phyloP scores from a whole-genome alignment of 768 basidiomycete genomes.

The Naematelia encephala region DNA sequence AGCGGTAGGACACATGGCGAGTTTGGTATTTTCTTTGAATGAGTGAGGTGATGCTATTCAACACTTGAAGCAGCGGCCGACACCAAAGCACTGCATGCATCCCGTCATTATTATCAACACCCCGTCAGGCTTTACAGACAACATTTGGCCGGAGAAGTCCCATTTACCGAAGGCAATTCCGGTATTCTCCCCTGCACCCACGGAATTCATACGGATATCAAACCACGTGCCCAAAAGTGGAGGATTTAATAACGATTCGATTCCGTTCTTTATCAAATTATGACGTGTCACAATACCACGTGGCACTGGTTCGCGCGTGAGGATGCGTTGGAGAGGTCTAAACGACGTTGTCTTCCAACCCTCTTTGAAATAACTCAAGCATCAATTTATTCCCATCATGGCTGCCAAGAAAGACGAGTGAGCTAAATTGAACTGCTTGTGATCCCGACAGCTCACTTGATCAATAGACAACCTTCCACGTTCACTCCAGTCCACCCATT shows the following conservation, averaged over 20 bases:
- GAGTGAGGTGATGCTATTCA: too few species aligned
- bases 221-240: neutral
- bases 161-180: neutral
- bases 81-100: too few species aligned
- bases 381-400: too few species aligned
- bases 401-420: neutral
- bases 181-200: neutral
- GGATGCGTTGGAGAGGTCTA: too few species aligned
- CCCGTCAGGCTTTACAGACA: too few species aligned
- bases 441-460: neutral
- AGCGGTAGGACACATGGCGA: neutral
- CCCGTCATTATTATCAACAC: too few species aligned
- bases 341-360: too few species aligned
- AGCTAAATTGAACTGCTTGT: neutral
- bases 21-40: neutral
- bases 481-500: conserved; percentile 51
- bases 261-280: neutral
- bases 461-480: conserved; percentile 30
- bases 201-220: neutral
- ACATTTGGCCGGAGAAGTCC: neutral
- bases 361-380: too few species aligned
- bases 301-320: too few species aligned
- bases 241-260: neutral
- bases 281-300: too few species aligned
- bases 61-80: too few species aligned